Base-by-base conservation (phyloP, 208 protist species). In the Crithidia acanthocephali region DNA sequence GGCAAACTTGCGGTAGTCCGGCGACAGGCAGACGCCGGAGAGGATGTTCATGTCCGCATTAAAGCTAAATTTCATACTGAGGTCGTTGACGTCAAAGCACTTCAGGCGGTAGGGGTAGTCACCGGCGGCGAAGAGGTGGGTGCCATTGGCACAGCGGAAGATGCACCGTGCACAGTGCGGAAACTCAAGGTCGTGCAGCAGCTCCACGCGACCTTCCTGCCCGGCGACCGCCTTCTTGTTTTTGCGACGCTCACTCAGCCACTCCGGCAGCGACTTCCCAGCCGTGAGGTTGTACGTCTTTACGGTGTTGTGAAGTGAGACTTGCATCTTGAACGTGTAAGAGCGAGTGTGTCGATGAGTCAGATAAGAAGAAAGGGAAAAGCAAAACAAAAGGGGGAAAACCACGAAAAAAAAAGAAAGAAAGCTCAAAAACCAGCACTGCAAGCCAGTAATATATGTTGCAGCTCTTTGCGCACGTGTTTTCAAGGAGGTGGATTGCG, bases 51-150 rank as follows among this genome's bases (percentile, higher is more conserved):
- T 95, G 61, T 97, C 93, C 25, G 88, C 90, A 68, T 95, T 92
- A 67, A 95, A 96, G 63, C 83, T 91, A 68, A 92, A 97, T 80
- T 97, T 97, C 89, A 96, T 94, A 73, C 86, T 93, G 9, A 97
- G 81, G 62, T 97, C 84, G 66, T 95, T 92, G 20, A 96, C 87
- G 63, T 95, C 91, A 69, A 93, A 95, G 66, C 90, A 95, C 81
- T 95, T 95, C 52, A 96, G 80, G 7, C 90, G 86, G 59, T 92
- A 88, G 25, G 90, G 90, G 70, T 97, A 97, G 60, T 95, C 90
- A 22, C 93, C 93, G 22, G 90, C 87, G 40, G 86, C 85, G 66
- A 95, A 96, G 25, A 97, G 84, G 65, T 95, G 78, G 18, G 90
- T 92, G 47, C 90, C 90, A 65, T 95, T 93, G 22, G 81, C 79